A percentile compares a stretch with the other conserved stretches of the same genome.
phyloP scores from a whole-genome alignment of 1,284 basidiomycete genomes.

The Rhodotorula mucilaginosa region DNA sequence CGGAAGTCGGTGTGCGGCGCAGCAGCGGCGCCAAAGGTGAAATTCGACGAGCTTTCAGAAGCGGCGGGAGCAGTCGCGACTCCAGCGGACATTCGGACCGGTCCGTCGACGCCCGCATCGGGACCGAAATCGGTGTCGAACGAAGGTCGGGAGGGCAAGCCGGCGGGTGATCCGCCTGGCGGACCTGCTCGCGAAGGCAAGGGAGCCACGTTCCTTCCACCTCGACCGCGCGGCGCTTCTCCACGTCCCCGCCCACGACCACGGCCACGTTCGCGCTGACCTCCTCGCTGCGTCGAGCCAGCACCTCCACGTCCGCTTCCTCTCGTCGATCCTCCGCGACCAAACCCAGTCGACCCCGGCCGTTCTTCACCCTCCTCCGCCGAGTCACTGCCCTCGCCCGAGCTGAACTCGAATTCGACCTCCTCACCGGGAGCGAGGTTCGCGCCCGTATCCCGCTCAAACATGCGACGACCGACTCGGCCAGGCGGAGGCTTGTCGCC shows the following conservation, averaged over 20 bases:
- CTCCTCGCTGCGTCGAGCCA: neutral
- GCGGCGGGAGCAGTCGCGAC: neutral
- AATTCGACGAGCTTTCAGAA: neutral
- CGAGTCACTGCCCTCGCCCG: constrained; percentile 20
- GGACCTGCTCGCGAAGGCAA: constrained; percentile 11
- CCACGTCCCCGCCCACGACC: constrained; percentile 20
- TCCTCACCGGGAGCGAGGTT: constrained; percentile 22
- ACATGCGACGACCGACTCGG: constrained; percentile 33
- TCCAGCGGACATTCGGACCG: constrained; percentile 2
- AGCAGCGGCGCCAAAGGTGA: constrained; percentile 7
- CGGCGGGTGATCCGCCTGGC: neutral
- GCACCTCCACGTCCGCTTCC: constrained; percentile 6
- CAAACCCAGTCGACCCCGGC: neutral
- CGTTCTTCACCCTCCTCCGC: constrained; percentile 1
- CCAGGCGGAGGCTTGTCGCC: constrained; percentile 33
- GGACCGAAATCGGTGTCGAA: constrained; percentile 16
- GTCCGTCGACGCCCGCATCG: neutral
- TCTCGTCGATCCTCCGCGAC: constrained; percentile 4
- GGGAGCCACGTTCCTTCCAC: constrained; percentile 4
- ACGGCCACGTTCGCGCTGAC: constrained; percentile 3
- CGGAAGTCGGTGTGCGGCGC: neutral
- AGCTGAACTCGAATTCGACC: constrained; percentile 40
- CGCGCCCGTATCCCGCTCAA: constrained; percentile 33
- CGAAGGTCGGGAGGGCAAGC: constrained; percentile 10
- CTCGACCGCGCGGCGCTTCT: neutral